A percentile compares a stretch with the other conserved stretches of the same genome.
Conservation (phyloP, 2,329 filamentous ascomycete species). For the Chaetomium sp. region DNA sequence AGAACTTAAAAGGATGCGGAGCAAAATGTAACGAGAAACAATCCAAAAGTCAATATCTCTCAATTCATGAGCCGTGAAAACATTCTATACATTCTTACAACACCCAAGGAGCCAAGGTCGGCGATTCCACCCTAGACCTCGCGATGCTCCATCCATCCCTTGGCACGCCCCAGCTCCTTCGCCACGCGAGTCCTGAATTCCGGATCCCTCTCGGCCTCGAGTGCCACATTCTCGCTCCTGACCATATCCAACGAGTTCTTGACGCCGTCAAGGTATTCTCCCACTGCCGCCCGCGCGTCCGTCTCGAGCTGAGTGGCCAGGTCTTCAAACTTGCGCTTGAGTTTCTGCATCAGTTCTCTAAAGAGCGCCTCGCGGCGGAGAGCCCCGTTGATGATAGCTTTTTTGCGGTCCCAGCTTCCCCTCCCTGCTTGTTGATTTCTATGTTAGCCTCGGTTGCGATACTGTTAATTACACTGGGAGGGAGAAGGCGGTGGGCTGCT, state of each 20-base stretch:
- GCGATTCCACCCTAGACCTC: no score
- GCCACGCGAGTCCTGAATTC: conserved; percentile 31
- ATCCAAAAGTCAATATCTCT: no score
- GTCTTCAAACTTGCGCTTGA: conserved; percentile 22
- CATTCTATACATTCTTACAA: no score
- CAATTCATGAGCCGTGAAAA: no score
- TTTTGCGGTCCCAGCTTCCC: conserved; percentile 30
- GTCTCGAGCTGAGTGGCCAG: conserved; percentile 22
- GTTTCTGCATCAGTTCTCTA: conserved; percentile 23
- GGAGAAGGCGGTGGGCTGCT: conserved; percentile 1
- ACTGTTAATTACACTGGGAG: background rate
- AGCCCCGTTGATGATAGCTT: conserved; percentile 28
- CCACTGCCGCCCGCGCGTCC: conserved; percentile 15
- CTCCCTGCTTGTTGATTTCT: conserved; percentile 22
- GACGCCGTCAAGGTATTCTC: conserved; percentile 25
- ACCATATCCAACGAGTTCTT: conserved; percentile 31
- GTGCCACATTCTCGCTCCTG: conserved; percentile 31
- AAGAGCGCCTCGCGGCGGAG: conserved; percentile 29
- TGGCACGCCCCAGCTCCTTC: background rate
- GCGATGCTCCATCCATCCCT: no score
- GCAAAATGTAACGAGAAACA: no score
- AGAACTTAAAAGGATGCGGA: no score
- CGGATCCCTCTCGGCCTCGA: conserved; percentile 33
- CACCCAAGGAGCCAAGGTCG: no score
- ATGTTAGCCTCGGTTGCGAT: background rate